Percentiles rank a stretch among this genome's conserved stretches.
These are phyloP conservation scores for Fagus sylvatica DNA, from an alignment of 306 rosid species.

Conservation along the genomic window DNA sequence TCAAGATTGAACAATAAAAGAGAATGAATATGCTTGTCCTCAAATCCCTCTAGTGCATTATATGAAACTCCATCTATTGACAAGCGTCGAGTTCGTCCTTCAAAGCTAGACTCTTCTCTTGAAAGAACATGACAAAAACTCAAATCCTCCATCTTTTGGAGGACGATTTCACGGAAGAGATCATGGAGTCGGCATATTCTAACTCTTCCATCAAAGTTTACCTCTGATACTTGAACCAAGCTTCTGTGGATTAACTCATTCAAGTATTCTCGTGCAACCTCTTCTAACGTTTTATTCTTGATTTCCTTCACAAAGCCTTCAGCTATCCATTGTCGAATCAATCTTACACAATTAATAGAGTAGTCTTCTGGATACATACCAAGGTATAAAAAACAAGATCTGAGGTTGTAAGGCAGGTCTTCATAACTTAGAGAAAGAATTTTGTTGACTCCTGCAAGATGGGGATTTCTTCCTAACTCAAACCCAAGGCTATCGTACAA, in stretches of 20 bases:
- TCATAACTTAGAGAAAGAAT: neutral
- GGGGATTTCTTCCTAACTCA: neutral
- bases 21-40: neutral
- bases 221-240: neutral
- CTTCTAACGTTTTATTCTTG: neutral
- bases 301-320: neutral
- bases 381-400: conserved; percentile 11
- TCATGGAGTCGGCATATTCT: neutral
- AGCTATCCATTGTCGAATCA: neutral
- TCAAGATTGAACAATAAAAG: neutral
- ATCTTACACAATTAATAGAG: neutral
- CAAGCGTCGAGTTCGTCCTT: neutral
- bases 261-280: neutral
- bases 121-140: neutral
- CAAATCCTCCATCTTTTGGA: neutral
- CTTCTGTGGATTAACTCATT: neutral
- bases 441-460: neutral
- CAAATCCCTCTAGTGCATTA: neutral
- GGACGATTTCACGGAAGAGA: neutral
- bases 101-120: neutral
- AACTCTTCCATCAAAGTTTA: neutral
- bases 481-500: neutral
- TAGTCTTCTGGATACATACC: conserved; percentile 11
- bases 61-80: neutral
- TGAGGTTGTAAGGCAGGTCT: conserved; percentile 20